phyloP scores from a whole-genome alignment of 352 stramenopile genomes.

The Phytopythium montanum region DNA sequence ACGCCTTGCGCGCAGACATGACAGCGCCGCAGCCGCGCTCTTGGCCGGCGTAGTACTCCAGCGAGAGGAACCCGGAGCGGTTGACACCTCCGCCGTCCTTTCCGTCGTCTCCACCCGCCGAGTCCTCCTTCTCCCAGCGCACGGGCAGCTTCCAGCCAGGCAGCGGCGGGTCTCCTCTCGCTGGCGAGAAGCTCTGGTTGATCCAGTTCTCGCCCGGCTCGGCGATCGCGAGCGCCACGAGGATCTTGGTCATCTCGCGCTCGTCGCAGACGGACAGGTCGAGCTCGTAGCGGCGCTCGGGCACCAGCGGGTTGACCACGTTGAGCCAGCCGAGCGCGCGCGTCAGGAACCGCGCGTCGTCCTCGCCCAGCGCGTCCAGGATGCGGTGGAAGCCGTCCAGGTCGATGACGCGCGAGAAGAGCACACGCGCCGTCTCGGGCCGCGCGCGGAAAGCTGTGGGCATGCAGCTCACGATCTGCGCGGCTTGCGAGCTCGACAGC shows the following conservation, averaged over 20 bases:
- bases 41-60: slow-evolving; percentile 73
- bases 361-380: slow-evolving; percentile 37
- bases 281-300: slow-evolving; percentile 64
- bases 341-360: slow-evolving; percentile 48
- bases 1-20: slow-evolving; percentile 46
- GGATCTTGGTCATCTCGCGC: slow-evolving; percentile 75
- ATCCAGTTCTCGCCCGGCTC: slow-evolving; percentile 85
- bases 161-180: slow-evolving; percentile 49
- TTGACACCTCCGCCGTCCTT: slow-evolving; percentile 52
- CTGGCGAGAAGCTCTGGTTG: slow-evolving; percentile 65
- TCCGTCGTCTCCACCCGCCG: slow-evolving; percentile 29
- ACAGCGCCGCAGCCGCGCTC: slow-evolving; percentile 63
- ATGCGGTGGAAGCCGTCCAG: slow-evolving; percentile 61
- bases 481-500: slow-evolving; percentile 64
- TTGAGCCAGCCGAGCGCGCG: slow-evolving; percentile 73
- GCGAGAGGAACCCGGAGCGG: slow-evolving; percentile 51
- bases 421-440: slow-evolving; percentile 61
- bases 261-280: slow-evolving; percentile 72
- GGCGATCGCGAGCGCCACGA: slow-evolving; percentile 72
- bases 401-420: slow-evolving; percentile 78
- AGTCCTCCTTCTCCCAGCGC: slow-evolving; percentile 69
- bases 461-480: slow-evolving; percentile 76
- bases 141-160: slow-evolving; percentile 77
- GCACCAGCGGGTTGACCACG: slow-evolving; percentile 69
- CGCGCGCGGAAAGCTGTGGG: slow-evolving; percentile 49